Evolutionary conservation across 176 grass and related monocot genomes (phyloP).

Genomic region (Phragmites australis): DNA sequence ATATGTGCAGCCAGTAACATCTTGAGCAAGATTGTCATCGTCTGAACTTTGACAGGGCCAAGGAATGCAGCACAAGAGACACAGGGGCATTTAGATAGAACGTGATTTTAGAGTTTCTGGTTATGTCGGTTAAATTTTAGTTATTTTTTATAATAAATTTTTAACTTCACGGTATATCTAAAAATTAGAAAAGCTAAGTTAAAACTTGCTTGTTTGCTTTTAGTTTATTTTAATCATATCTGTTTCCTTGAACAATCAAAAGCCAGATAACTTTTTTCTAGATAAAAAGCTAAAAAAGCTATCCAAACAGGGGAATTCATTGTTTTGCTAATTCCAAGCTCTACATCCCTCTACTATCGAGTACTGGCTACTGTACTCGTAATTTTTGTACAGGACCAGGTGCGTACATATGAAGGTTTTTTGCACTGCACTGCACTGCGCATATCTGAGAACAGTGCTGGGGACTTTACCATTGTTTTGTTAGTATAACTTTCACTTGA

Average conservation of each 20-base stretch:
- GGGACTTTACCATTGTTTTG: neutral
- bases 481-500: neutral
- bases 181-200: no score
- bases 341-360: neutral
- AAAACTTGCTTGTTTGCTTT: no score
- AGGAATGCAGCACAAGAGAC: neutral
- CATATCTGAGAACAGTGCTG: neutral
- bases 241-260: no score
- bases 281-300: no score
- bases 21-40: neutral
- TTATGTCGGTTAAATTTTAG: no score
- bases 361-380: neutral
- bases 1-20: neutral
- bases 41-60: constrained; percentile 18
- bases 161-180: no score
- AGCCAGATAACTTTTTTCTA: no score
- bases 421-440: neutral
- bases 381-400: constrained; percentile 20
- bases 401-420: neutral
- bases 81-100: no score
- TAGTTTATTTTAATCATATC: no score
- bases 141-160: no score
- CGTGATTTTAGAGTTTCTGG: no score
- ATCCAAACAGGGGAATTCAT: no score
- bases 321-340: constrained; percentile 7